Base-by-base conservation (phyloP, 2,329 filamentous ascomycete genomes). In the Neonectria coccinea region DNA sequence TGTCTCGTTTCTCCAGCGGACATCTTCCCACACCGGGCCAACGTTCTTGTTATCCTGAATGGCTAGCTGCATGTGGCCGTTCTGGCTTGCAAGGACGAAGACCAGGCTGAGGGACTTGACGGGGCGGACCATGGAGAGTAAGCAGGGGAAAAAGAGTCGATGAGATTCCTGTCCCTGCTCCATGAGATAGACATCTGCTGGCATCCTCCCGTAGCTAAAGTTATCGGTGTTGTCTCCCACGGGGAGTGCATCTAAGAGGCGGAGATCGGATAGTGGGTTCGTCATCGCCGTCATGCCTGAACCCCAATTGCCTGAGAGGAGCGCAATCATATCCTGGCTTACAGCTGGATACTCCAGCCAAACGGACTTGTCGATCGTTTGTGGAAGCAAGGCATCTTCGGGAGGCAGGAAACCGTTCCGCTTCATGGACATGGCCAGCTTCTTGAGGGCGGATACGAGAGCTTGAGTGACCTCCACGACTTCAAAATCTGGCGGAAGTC, bases 401-500 rank as follows among this genome's bases (percentile, higher is more conserved):
- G 90, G 86, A 0, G 93, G 91, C 70, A 97, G 83, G 62, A 96
- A 89, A 22, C 90, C 88, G 73, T 97, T 97, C 56, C 92, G 85
- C 77, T 92, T 91, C 91, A 97, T 97, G 1, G 93, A 97, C 70
- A 91, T 86, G 5, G 92, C 83, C 42, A 97, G 79, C 66, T 94
- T 92, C 64, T 88, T 89, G 67, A 97, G 79, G 72, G 89, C 89
- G 41, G 88, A 87, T 31, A 87, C 73, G 9, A 94, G 80, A 3
- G 80, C 81, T 60, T 89, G 83, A 60, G 88, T 82, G 18, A 86
- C 82, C 16, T 84, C 83, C 18, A 85, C 81, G 11, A 86, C 76
- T 64, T 88, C 84, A n/a, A 77, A 73, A 52, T 83, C 81, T 2
- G 79, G 75, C 0, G 79, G 73, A 47, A 79, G 78, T 9, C 77